Base-by-base conservation (phyloP, 2,329 filamentous ascomycete species). In the Talaromyces marneffei region DNA sequence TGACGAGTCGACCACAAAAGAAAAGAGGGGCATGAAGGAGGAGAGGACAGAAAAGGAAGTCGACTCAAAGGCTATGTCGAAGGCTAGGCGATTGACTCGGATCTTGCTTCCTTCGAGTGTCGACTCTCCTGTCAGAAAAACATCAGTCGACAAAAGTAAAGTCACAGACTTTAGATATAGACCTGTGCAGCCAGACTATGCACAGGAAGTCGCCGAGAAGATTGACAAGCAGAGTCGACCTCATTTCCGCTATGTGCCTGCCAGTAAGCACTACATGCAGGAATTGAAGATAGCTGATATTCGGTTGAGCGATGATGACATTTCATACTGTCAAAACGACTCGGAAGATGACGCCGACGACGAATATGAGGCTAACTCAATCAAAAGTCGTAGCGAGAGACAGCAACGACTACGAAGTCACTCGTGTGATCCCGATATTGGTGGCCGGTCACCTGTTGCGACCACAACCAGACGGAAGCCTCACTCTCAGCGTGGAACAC, bases 161-260 rank as follows among this genome's bases (percentile, higher is more conserved):
- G 48, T 60, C 35, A 50, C 64, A 1, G 70, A 71, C 2, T 75
- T 75, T 54, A 66, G 71, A 7, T 76, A 76, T 55, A 71, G 67
- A 48, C 74, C 72, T 2, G 69, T 75, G 18, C 65, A 62, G 0
- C 68, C 68, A 37, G 68, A 75, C 52, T 75, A 76, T 52, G 59
- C 67, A 0, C 61, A 66, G 2, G 70, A 75, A 58, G 66, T 72
- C 2, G 67, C 67, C 1, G 68, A 72, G 39, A 67, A 63, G 1
- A 55, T 62, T 1, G 57, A 56, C 3, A 59, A 63, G 2, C 59
- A 56, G 6, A 55, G 57, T 4, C 65, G 62, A 12, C 65, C 68
- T 37, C 66, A 68, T 12, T 74, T 75, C 46, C 67, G 66, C 16
- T 76, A 75, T 48, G 72, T 74, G 16, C 73, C 70, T 2, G 69